These are phyloP conservation scores for Datisca glomerata DNA, from an alignment of 306 rosid genomes.

Conservation along the genomic window DNA sequence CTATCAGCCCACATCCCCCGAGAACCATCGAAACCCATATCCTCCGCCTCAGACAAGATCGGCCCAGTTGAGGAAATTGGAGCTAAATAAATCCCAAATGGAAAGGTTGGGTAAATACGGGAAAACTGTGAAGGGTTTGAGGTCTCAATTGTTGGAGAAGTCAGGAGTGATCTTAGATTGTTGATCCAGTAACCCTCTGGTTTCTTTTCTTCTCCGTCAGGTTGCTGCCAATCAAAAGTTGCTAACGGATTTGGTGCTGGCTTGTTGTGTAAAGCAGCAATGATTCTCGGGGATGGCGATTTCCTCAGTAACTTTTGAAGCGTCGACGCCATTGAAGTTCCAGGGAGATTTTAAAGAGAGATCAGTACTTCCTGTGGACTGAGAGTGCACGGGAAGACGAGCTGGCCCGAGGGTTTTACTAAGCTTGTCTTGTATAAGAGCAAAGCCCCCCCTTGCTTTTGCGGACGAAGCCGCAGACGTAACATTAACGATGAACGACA, in stretches of 20 bases:
- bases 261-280: conserved; percentile 11
- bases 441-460: no score
- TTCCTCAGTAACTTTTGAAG: conserved; percentile 36
- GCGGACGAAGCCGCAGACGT: no score
- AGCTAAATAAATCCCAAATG: conserved; percentile 32
- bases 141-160: neutral
- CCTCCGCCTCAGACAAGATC: neutral
- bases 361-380: no score
- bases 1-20: neutral
- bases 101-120: conserved; percentile 34
- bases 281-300: conserved; percentile 18
- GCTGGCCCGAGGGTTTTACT: no score
- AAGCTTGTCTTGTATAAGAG: no score
- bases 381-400: no score
- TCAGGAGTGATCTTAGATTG: conserved; percentile 1
- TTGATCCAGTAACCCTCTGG: conserved; percentile 7
- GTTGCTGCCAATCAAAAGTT: conserved; percentile 6
- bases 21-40: neutral
- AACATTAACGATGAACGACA: no score
- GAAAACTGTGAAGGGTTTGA: conserved; percentile 7
- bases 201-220: conserved; percentile 2
- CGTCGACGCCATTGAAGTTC: conserved; percentile 43
- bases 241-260: conserved; percentile 7
- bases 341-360: no score
- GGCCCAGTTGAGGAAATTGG: conserved; percentile 5